These are phyloP conservation scores for Moringa oleifera DNA, from an alignment of 345 rosid species.

Conservation along the genomic window DNA sequence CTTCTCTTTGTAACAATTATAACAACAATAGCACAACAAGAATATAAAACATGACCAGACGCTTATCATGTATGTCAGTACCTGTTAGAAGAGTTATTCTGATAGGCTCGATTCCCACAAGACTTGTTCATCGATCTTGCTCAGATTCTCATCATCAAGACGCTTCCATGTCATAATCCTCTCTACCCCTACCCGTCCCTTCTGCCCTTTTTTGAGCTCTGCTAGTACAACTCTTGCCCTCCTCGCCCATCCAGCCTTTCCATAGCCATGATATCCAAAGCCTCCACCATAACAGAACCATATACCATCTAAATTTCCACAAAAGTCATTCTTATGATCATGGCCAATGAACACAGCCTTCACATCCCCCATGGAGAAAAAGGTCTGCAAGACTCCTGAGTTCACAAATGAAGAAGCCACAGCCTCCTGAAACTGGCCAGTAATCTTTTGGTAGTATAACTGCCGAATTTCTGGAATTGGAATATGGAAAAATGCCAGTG, in stretches of 20 bases:
- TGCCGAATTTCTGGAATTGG: constrained; percentile 68
- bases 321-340: constrained; percentile 83
- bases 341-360: constrained; percentile 87
- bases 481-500: constrained; percentile 80
- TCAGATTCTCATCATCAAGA: constrained; percentile 61
- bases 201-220: constrained; percentile 47
- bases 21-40: not conserved
- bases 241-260: constrained; percentile 63
- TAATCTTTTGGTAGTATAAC: constrained; percentile 44
- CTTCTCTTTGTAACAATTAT: not conserved
- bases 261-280: constrained; percentile 88
- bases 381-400: constrained; percentile 56
- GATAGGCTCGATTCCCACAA: constrained; percentile 41
- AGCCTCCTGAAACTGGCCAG: constrained; percentile 70
- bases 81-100: constrained; percentile 7
- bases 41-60: not conserved
- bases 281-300: constrained; percentile 98
- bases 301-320: constrained; percentile 67
- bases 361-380: constrained; percentile 70
- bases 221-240: constrained; percentile 70
- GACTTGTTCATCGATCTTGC: constrained; percentile 69
- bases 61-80: not conserved
- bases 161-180: constrained; percentile 81
- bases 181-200: constrained; percentile 46
- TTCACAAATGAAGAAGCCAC: constrained; percentile 70